Conservation (phyloP, 306 rosid genomes). For the Vigna angularis region DNA sequence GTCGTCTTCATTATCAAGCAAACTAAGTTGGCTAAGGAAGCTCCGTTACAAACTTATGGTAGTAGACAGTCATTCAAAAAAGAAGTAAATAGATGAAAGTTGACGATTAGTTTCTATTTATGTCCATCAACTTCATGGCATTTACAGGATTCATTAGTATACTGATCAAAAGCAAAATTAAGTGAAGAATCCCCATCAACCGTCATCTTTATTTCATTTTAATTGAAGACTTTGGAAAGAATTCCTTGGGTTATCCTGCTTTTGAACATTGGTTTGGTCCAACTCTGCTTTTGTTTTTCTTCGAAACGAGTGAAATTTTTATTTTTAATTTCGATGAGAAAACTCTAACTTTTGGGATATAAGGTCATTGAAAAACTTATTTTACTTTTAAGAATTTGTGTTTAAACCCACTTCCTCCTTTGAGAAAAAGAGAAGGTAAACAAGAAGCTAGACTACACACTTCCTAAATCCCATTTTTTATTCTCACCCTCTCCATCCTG, state of each 20-base stretch:
- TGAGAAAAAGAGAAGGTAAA: not conserved
- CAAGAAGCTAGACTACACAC: not conserved
- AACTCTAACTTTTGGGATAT: not conserved
- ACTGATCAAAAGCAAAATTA: not conserved
- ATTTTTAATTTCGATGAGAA: not conserved
- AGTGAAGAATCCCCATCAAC: constrained; percentile 39
- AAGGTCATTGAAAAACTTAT: not conserved
- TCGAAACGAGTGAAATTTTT: not conserved
- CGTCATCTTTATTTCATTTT: constrained; percentile 22
- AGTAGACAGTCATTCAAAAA: not conserved
- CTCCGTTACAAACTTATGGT: not conserved
- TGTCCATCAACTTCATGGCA: constrained; percentile 7
- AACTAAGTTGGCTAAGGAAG: constrained; percentile 16
- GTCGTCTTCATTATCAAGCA: constrained; percentile 10
- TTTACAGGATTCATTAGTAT: constrained; percentile 5
- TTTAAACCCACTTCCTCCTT: not conserved
- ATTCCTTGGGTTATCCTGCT: constrained; percentile 6
- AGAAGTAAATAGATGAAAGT: constrained; percentile 30
- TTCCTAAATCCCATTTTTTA: constrained; percentile 1
- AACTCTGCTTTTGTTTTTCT: not conserved
- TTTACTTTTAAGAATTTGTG: not conserved
- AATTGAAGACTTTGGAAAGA: not conserved
- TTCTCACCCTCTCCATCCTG: constrained; percentile 28
- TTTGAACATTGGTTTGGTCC: not conserved
- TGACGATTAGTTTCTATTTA: constrained; percentile 19